These are phyloP conservation scores for Sungouiella thailandica DNA, from an alignment of 805 yeast genomes.

Conservation along the genomic window DNA sequence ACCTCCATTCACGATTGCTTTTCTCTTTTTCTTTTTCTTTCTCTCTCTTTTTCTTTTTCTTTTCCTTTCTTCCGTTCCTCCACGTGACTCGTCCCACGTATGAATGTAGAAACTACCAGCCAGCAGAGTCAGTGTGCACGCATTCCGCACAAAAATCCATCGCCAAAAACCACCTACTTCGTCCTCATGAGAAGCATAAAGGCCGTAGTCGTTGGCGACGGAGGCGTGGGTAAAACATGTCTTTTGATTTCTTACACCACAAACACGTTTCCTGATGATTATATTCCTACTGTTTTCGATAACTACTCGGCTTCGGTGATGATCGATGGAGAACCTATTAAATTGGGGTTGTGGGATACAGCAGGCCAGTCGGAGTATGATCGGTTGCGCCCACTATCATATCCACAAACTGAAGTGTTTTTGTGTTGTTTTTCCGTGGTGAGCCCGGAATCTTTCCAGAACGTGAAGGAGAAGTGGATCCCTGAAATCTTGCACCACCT, in stretches of 20 bases:
- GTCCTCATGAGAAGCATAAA: conserved; percentile 74
- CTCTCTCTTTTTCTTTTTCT: background rate
- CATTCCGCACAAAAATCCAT: too few relatives aligned
- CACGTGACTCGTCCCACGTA: background rate
- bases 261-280: conserved; percentile 88
- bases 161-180: background rate
- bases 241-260: conserved; percentile 84
- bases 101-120: too few relatives aligned
- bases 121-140: too few relatives aligned
- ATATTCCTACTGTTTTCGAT: conserved; percentile 91
- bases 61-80: background rate
- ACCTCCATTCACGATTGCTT: too few relatives aligned
- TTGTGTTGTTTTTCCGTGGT: conserved; percentile 81
- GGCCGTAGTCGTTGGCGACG: conserved; percentile 93
- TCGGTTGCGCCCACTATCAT: conserved; percentile 80
- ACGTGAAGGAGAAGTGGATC: conserved; percentile 69
- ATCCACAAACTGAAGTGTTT: conserved; percentile 89
- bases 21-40: too few relatives aligned
- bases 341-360: conserved; percentile 90
- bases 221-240: conserved; percentile 94
- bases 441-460: conserved; percentile 73
- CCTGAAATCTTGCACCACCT: conserved; percentile 87
- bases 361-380: conserved; percentile 95
- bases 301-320: conserved; percentile 84
- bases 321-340: conserved; percentile 76